Evolutionary conservation across 495 filamentous ascomycete genomes (phyloP), one percentile per base, ranked within the genome.

Genomic region (Penicillium turbatum): DNA sequence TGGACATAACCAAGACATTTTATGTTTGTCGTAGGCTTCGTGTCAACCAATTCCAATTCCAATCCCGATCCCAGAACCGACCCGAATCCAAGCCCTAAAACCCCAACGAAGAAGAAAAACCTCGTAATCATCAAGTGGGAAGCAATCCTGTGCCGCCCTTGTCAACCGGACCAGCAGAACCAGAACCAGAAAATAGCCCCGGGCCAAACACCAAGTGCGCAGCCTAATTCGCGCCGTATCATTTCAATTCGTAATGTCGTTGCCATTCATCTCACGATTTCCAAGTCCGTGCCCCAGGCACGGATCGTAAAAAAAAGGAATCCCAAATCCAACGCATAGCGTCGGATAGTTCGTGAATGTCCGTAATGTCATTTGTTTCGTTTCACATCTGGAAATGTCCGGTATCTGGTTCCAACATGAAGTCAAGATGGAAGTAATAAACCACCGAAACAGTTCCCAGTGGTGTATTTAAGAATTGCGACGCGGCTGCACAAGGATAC

Each of bases 401-500:
- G n/a, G n/a, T n/a, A n/a, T n/a, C n/a, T n/a, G n/a, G n/a, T n/a
- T n/a, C n/a, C n/a, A n/a, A n/a, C n/a, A n/a, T n/a, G n/a, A n/a
- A n/a, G n/a, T n/a, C n/a, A n/a, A n/a, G n/a, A n/a, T n/a, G n/a
- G 5, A 11, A 6, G 26, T 5, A 44, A 5, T 44, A 44, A 30
- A 16, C 26, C 26, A 16, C 19, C 12, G 39, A 13, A 27, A 27
- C 9, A 9, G 32, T 24, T 24, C 21, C 4, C n/a, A n/a, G 32
- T 13, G 31, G 15, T 21, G 21, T 30, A 49, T 31, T 42, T 39
- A 67, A 26, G 64, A 60, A 56, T 51, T 57, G 10, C 71, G 66
- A 37, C 66, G 58, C 7, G 64, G 55, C 30, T 65, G 65, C 6
- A 46, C 62, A 6, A 74, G 63, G 24, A 74, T 71, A 50, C 60